Evolutionary conservation across 1,284 basidiomycete genomes (phyloP).

Genomic region (Bjerkandera adusta): DNA sequence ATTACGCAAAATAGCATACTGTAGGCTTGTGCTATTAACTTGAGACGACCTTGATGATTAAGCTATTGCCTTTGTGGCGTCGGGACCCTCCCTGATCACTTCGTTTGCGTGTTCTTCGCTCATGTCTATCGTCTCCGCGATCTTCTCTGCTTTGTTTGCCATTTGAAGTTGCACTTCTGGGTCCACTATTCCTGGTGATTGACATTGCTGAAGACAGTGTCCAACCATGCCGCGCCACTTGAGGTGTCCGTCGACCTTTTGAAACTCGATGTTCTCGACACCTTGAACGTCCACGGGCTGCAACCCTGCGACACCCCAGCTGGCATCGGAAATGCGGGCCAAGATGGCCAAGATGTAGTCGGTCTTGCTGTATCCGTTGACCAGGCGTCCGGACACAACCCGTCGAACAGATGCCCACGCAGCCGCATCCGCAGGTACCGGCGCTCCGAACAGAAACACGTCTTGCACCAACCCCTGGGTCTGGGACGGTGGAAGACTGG

Average conservation of each 20-base stretch:
- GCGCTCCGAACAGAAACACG: slow-evolving; percentile 74
- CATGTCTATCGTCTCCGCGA: slow-evolving; percentile 24
- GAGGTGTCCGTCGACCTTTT: slow-evolving; percentile 51
- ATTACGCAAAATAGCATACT: too few relatives aligned
- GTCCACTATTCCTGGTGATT: slow-evolving; percentile 39
- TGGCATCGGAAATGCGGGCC: slow-evolving; percentile 60
- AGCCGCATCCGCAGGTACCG: slow-evolving; percentile 51
- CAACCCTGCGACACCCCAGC: slow-evolving; percentile 71
- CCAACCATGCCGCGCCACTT: slow-evolving; percentile 55
- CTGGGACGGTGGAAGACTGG: slow-evolving; percentile 38
- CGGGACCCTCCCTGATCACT: slow-evolving; percentile 18
- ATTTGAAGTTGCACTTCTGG: slow-evolving; percentile 37
- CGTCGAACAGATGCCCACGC: slow-evolving; percentile 66
- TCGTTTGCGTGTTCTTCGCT: slow-evolving; percentile 20
- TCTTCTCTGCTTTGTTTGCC: slow-evolving; percentile 21
- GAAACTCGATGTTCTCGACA: slow-evolving; percentile 66
- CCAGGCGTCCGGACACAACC: slow-evolving; percentile 65
- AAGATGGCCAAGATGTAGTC: slow-evolving; percentile 79
- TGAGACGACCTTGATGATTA: too few relatives aligned
- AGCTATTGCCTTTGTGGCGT: too few relatives aligned
- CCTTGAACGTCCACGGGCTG: slow-evolving; percentile 62
- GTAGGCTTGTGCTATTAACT: too few relatives aligned
- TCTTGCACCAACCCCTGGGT: slow-evolving; percentile 65
- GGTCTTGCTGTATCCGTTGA: slow-evolving; percentile 69
- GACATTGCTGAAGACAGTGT: slow-evolving; percentile 38